These are phyloP conservation scores for Catharanthus roseus DNA, from an alignment of 257 asterid species.

Conservation along the genomic window DNA sequence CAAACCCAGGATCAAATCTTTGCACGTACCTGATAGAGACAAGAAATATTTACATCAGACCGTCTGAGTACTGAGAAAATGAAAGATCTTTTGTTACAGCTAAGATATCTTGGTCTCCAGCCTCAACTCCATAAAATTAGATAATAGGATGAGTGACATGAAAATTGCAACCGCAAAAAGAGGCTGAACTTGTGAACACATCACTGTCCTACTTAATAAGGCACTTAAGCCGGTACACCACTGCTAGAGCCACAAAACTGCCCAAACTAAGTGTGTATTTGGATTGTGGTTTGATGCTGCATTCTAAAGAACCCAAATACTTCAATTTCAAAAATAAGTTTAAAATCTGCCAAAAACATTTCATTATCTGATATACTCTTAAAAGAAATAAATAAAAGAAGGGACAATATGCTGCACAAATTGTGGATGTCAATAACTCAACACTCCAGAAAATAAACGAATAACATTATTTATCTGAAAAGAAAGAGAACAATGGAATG, in stretches of 20 bases:
- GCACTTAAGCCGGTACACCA: neutral
- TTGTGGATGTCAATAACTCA: neutral
- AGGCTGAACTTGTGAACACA: neutral
- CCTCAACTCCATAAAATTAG: neutral
- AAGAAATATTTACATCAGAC: neutral
- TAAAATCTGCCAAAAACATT: neutral
- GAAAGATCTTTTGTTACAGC: neutral
- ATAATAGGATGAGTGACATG: neutral
- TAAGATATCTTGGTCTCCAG: neutral
- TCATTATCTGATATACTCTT: neutral
- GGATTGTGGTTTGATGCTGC: neutral
- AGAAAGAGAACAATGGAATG: neutral
- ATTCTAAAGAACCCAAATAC: neutral
- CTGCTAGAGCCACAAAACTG: neutral
- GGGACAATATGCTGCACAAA: neutral
- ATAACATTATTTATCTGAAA: neutral
- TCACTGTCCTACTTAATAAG: neutral
- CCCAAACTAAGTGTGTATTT: too few relatives aligned
- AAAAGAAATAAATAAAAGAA: neutral
- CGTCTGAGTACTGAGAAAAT: neutral
- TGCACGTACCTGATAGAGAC: slow-evolving; percentile 68
- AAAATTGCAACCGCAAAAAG: neutral
- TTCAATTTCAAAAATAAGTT: neutral
- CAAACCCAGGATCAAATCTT: slow-evolving; percentile 98
- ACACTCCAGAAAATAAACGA: neutral